Conservation (phyloP, 169 alveolate species). For the Babesia gibsoni region DNA sequence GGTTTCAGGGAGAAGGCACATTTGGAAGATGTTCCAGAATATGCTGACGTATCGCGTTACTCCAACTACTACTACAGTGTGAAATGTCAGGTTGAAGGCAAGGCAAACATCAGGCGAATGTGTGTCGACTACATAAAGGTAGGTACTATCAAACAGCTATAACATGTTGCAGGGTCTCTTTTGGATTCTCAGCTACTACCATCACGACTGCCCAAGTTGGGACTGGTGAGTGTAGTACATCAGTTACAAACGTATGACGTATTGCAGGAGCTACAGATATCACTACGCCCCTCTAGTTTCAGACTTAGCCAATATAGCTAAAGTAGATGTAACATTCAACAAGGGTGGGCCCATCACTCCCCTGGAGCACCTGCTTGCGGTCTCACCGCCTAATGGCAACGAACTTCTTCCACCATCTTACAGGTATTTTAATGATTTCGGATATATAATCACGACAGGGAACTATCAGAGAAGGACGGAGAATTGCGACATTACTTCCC, state of each 20-base stretch:
- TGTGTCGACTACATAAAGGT: constrained; percentile 54
- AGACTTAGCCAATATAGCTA: constrained; percentile 50
- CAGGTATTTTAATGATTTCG: constrained; percentile 5
- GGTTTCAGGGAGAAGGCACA: constrained; percentile 42
- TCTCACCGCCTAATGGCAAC: constrained; percentile 53
- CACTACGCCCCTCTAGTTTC: constrained; percentile 66
- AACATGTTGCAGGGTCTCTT: constrained; percentile 29
- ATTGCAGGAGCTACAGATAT: constrained; percentile 54
- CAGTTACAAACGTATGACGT: neutral
- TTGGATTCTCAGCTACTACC: constrained; percentile 60
- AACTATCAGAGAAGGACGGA: constrained; percentile 25
- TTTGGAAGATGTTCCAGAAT: constrained; percentile 34
- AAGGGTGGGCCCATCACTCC: constrained; percentile 68
- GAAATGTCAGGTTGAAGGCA: constrained; percentile 50
- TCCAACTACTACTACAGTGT: constrained; percentile 49
- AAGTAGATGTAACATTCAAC: constrained; percentile 45
- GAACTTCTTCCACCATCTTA: constrained; percentile 55
- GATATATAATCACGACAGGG: neutral
- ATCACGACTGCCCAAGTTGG: constrained; percentile 63
- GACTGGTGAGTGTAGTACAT: constrained; percentile 31
- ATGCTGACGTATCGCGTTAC: constrained; percentile 26
- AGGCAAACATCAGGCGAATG: constrained; percentile 39
- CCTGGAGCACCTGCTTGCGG: constrained; percentile 59
- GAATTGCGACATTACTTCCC: constrained; percentile 60
- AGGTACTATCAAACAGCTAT: neutral